Base-by-base conservation (phyloP, 2,329 filamentous ascomycete genomes). In the Arthrocladium fulminans region DNA sequence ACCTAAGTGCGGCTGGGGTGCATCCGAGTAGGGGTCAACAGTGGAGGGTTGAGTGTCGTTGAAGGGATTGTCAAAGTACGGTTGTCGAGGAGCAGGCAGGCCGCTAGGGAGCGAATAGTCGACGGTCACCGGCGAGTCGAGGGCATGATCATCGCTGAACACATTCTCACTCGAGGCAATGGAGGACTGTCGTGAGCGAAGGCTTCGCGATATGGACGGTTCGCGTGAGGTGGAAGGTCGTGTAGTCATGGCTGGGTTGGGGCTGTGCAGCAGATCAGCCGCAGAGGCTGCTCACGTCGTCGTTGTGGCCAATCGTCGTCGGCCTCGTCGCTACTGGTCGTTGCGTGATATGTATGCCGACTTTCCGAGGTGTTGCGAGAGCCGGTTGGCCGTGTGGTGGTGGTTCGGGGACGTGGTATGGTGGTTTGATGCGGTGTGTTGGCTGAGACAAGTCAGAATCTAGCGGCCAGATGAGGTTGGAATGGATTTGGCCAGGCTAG, bases 131-230 rank as follows among this genome's bases (percentile, higher is more conserved):
- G 44, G 30, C 10, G 65, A 61, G 52, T 72, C 67, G 54, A 73
- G 56, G 7, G 69, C 70, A 56, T 68, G 71, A 35, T 72, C 69
- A 37, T 73, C 71, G 51, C 70, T 70, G 58, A 73, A 73, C 30
- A 73, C 64, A 57, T 73, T 67, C 40, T 66, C 63, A 52, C 69
- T 67, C 35, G 51, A 50, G 13, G 50, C 45, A 27, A 42, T 49
- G 22, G 56, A 56, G 23, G 46, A 24, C 32, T 51, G 47, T 40
- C 45, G 44, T 38, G 51, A 54, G 39, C 46, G 47, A 27, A 37
- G 44, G 12, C 44, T 46, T 12, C 20, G 38, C 19, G 37, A 17
- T 22, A 23, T 37, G 3, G 45, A 47, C 2, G 45, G 45, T 19
- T 47, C 34, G 34, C 45, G 45, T 19, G 45, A 41, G 8, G 24